Evolutionary conservation across 768 basidiomycete species (phyloP), one percentile per base, ranked within the genome.

Genomic region (Lentinula guzmanii): DNA sequence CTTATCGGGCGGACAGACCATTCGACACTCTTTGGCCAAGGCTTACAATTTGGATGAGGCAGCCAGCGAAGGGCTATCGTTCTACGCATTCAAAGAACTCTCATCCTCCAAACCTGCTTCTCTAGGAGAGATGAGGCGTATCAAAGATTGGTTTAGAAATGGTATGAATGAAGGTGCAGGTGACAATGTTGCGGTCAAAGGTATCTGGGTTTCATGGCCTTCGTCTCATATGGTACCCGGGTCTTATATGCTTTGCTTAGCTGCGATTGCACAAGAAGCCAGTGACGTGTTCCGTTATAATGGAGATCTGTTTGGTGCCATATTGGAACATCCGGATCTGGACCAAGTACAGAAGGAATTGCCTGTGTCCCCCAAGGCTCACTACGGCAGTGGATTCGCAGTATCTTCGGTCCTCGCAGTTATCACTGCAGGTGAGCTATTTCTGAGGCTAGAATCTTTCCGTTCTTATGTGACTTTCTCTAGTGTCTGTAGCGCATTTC

Each of bases 1-100:
- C 70, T 76, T 92, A 35, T 88, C 86, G 48, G 90, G 91, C 5
- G 91, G 91, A 1, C 91, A 92, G 74, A 76, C 80, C 62, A 85
- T 92, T 67, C 77, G 84, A 24, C 77, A 82, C 45, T 77, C 76
- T 37, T 70, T 91, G n/a, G 78, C 79, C 15, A 87, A 88, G 70
- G 82, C 87, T 13, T 93, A 91, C 68, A 77, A 72, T 11, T 78
- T 92, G 2, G 79, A 85, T 57, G 77, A 78, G 34, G 75, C 72
- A n/a, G 66, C 69, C 11, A 83, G 80, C 1, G 65, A 77, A n/a
- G 88, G 89, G 5, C 68, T 84, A 35, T 71, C 74, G 39, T 93
- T 93, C 72, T 91, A 90, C 72, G 77, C 80, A 24, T 93, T 92
- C 72, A 79, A 81, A 64, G 80, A 81, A 66, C 78, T 85, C 35